Base-by-base conservation (phyloP, 2,329 filamentous ascomycete species). In the Trichoderma harzianum region DNA sequence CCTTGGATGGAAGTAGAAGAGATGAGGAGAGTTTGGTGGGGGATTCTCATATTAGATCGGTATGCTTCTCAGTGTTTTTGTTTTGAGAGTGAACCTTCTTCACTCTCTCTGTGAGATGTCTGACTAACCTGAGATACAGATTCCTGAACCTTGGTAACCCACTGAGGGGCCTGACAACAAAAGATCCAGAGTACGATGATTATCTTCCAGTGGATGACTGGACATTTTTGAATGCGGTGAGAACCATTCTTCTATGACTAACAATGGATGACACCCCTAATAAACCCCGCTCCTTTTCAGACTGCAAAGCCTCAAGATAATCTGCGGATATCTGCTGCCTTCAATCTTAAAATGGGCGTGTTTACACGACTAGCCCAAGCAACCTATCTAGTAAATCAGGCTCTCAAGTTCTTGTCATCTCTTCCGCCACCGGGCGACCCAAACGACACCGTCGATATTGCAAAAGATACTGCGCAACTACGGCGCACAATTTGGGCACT, bases 1-100 rank as follows among this genome's bases (percentile, higher is more conserved):
- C 63, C 63, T 18, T 65, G 63, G 43, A 65, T 65, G 63, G 63
- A 65, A 36, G 32, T 65, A 16, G 63, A 65, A n/a, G 63, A 65
- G 28, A 65, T 65, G 63, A 55, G 63, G 7, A 53, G 63, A 24
- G 63, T 55, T 11, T 65, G 63, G 63, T 65, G 63, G 63, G 63
- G 63, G 21, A 32, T 65, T 18, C n/a, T 55, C 7, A 65, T 65
- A 24, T 36, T 65, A 7, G 63, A 65, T 53, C 39, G 63, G 63
- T 65, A 21, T 18, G 63, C 5, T 26, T 7, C 14, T 36, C 8
- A 24, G 5, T 14, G 21, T 24, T n/a, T 12, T 6, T 21, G 28
- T 53, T 51, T 3, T 11, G 2, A 53, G 21, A 53, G 47, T 24
- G 47, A 53, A 21, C 5, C n/a, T 12, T 3, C 10, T 21, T 53